Base-by-base conservation (phyloP, 495 filamentous ascomycete genomes). In the Aspergillus panamensis region DNA sequence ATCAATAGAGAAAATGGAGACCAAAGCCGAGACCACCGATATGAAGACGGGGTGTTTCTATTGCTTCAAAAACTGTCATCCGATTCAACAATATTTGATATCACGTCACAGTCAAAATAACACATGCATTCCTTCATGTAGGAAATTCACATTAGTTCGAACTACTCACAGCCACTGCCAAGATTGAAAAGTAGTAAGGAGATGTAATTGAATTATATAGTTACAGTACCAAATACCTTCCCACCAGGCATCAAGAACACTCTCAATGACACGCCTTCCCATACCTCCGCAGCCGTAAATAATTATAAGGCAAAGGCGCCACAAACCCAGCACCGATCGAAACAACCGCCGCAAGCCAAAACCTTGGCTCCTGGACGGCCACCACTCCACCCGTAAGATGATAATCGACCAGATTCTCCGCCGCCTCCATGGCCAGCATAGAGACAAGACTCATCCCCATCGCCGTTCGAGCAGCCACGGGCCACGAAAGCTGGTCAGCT, bases 371-470 rank as follows among this genome's bases (percentile, higher is more conserved):
- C 6, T 67, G 48, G 17, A 78, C 56, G 8, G 62, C 70, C 1
- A 80, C 72, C 6, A 71, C 58, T 0, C 77, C 77, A 1, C 76
- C 76, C 0, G 75, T 80, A 1, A 80, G 62, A 57, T 78, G 73
- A 56, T 74, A 78, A 48, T 80, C 76, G 29, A 80, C 77, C 4
- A 62, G 51, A 52, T 77, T 80, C 43, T 78, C 69, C 3, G 69
- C 76, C 1, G 64, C 35, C 53, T 80, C 76, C 77, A 80, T 80
- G 3, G 74, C 71, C 21, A 78, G 25, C 77, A 80, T 79, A 0
- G 76, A 78, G 2, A 78, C 67, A 39, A 78, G 63, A 53, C 76
- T 80, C 77, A 80, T 80, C 0, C 77, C 77, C 64, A 69, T 72
- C 0, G 77, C 77, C 1, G 77, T 78, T 8, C 66, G 69, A 8